Evolutionary conservation across 1,284 basidiomycete species (phyloP).

Genomic region (Sporisorium graminicola): DNA sequence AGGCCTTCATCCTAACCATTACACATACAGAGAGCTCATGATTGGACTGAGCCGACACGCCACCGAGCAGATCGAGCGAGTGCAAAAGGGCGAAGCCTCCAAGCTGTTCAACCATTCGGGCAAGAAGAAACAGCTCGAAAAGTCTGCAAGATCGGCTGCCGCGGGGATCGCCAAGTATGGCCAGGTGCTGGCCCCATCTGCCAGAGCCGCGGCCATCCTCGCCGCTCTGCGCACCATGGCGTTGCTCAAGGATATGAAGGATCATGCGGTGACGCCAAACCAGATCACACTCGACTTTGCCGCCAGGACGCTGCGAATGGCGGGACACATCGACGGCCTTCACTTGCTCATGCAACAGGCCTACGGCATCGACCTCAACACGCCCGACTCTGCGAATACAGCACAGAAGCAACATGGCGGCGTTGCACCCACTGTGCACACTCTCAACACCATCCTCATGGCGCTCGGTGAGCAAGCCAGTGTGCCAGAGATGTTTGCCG

Average conservation of each 20-base stretch:
- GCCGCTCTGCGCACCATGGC: conserved; percentile 51
- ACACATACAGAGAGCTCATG: conserved; percentile 61
- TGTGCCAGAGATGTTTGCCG: conserved; percentile 63
- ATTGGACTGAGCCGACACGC: conserved; percentile 58
- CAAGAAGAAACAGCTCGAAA: conserved; percentile 38
- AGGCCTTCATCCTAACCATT: conserved; percentile 35
- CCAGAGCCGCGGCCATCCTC: conserved; percentile 46
- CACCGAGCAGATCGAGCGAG: conserved; percentile 49
- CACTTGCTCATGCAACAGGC: conserved; percentile 53
- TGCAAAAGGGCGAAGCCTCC: conserved; percentile 45
- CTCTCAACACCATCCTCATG: conserved; percentile 66
- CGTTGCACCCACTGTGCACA: conserved; percentile 51
- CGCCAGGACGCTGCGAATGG: conserved; percentile 56
- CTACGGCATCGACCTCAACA: conserved; percentile 61
- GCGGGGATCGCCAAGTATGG: conserved; percentile 33
- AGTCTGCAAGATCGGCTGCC: conserved; percentile 36
- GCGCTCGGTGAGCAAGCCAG: conserved; percentile 66
- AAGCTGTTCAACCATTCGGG: conserved; percentile 30
- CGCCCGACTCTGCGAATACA: conserved; percentile 42
- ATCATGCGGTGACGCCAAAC: conserved; percentile 44
- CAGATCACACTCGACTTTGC: conserved; percentile 60
- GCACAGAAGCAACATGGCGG: conserved; percentile 16
- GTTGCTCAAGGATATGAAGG: conserved; percentile 57
- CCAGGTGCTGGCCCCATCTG: conserved; percentile 43
- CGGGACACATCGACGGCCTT: conserved; percentile 60